Percentiles rank a stretch among this genome's conserved stretches.
Evolutionary conservation across 345 rosid species (phyloP).

Genomic region (Triadica sebifera): DNA sequence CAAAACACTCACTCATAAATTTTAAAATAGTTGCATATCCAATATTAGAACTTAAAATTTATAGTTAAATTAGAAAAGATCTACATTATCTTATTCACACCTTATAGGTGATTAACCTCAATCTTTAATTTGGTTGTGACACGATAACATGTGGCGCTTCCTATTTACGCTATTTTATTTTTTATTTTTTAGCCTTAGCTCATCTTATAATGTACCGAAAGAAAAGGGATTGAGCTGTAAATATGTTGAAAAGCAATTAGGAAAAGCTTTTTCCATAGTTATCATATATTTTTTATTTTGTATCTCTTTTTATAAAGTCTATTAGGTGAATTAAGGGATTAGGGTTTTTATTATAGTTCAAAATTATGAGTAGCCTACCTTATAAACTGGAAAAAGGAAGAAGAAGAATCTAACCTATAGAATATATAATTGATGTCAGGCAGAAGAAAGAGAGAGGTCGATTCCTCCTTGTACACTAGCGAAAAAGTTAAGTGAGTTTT

Average conservation of each 20-base stretch:
- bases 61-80: no score
- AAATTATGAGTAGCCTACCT: conserved; percentile 8
- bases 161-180: no score
- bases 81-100: no score
- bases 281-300: conserved; percentile 11
- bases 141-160: no score
- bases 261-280: not conserved
- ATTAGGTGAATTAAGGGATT: not conserved
- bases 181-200: no score
- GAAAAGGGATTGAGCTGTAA: conserved; percentile 24
- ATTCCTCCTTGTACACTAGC: not conserved
- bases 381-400: conserved; percentile 11
- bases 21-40: no score
- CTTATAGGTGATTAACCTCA: no score
- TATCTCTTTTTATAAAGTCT: conserved; percentile 31
- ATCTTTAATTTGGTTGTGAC: no score
- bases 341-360: not conserved
- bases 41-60: no score
- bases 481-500: conserved; percentile 6
- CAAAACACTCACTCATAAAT: no score
- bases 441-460: not conserved
- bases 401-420: conserved; percentile 27
- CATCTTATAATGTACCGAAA: no score
- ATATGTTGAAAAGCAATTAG: conserved; percentile 9
- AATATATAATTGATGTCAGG: conserved; percentile 23